A percentile compares a stretch with the other conserved stretches of the same genome.
phyloP scores from a whole-genome alignment of 495 filamentous ascomycete genomes.

The Penicillium waksmanii region DNA sequence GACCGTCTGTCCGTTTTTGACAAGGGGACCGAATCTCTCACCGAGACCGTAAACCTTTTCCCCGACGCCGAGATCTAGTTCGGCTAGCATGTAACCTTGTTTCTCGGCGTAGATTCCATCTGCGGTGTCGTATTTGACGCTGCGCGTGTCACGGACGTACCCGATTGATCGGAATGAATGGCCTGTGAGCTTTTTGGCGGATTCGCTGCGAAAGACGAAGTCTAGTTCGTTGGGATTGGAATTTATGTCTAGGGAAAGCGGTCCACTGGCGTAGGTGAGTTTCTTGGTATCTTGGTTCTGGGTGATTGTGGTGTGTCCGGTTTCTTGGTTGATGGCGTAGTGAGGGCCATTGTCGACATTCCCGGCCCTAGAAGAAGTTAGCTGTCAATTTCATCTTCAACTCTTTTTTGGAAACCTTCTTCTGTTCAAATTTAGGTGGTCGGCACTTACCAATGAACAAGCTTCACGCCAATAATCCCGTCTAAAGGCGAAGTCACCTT shows the following conservation, averaged over 20 bases:
- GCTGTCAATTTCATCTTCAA: neutral
- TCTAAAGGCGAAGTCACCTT: conserved; percentile 57
- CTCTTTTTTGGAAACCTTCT: neutral
- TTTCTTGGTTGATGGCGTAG: conserved; percentile 61
- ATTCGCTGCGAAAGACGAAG: conserved; percentile 56
- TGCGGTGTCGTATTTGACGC: conserved; percentile 51
- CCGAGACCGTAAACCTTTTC: conserved; percentile 72
- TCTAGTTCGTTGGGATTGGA: conserved; percentile 57
- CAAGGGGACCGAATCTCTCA: conserved; percentile 71
- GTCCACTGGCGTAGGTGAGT: conserved; percentile 60
- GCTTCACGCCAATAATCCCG: conserved; percentile 64
- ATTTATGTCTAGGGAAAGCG: conserved; percentile 55
- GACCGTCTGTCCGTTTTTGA: conserved; percentile 69
- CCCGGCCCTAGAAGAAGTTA: conserved; percentile 36
- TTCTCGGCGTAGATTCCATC: conserved; percentile 57
- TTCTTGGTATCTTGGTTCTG: conserved; percentile 43
- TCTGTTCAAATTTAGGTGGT: too few relatives aligned
- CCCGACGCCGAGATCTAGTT: conserved; percentile 64
- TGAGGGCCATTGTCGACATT: conserved; percentile 59
- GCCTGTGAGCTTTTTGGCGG: conserved; percentile 56
- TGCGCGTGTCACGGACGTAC: conserved; percentile 55
- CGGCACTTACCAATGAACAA: conserved; percentile 62
- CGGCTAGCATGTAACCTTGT: conserved; percentile 64
- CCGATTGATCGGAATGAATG: conserved; percentile 64
- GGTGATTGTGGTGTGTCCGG: conserved; percentile 47